phyloP scores from a whole-genome alignment of 495 filamentous ascomycete species.

The Massariosphaeria phaeospora region DNA sequence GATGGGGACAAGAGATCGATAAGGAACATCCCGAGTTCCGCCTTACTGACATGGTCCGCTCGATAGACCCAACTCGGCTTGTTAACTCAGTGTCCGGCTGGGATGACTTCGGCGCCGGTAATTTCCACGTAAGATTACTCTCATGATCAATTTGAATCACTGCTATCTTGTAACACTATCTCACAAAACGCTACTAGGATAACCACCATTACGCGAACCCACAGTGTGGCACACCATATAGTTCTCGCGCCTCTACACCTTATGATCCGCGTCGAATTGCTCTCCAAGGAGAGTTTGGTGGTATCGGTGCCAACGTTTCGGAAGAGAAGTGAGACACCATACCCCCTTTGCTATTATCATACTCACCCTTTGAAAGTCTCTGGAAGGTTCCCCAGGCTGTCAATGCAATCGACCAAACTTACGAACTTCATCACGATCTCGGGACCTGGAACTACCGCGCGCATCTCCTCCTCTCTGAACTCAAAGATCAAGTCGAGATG shows the following conservation, averaged over 20 bases:
- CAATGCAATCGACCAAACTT: slow-evolving; percentile 57
- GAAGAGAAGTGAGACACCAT: slow-evolving; percentile 44
- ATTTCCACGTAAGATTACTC: slow-evolving; percentile 45
- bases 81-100: slow-evolving; percentile 59
- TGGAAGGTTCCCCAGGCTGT: slow-evolving; percentile 58
- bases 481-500: slow-evolving; percentile 52
- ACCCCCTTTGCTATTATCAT: not conserved
- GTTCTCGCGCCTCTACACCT: slow-evolving; percentile 51
- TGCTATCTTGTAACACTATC: not conserved
- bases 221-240: slow-evolving; percentile 63
- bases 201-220: slow-evolving; percentile 69
- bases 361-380: slow-evolving; percentile 18
- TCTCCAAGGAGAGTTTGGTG: slow-evolving; percentile 65
- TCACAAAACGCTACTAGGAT: slow-evolving; percentile 42
- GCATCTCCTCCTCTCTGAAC: slow-evolving; percentile 48
- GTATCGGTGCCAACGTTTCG: slow-evolving; percentile 58
- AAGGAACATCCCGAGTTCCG: slow-evolving; percentile 49
- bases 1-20: slow-evolving; percentile 58
- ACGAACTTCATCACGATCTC: slow-evolving; percentile 56
- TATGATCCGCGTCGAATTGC: slow-evolving; percentile 58
- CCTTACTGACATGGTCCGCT: slow-evolving; percentile 49
- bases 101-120: slow-evolving; percentile 57
- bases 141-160: not conserved
- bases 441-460: slow-evolving; percentile 63
- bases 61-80: slow-evolving; percentile 58